These are phyloP conservation scores for Veloboletus limbatus DNA, from an alignment of 1,284 basidiomycete species.

Conservation along the genomic window DNA sequence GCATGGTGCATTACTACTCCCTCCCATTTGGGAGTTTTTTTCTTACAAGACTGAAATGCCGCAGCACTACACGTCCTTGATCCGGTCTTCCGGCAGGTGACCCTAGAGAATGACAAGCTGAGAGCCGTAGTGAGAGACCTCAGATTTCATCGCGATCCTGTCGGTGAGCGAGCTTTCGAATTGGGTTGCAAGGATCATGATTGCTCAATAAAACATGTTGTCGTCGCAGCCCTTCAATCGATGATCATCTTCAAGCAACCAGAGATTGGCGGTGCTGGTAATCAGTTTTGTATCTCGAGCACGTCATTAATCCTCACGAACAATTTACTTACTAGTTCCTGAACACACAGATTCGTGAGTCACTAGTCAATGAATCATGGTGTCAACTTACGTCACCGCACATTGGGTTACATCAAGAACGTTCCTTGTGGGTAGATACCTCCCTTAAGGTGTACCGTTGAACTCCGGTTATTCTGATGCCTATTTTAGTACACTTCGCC, in stretches of 20 bases:
- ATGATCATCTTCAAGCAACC: conserved; percentile 95
- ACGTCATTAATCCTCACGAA: conserved; percentile 1
- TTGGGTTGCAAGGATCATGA: too few species aligned
- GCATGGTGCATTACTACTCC: conserved; percentile 53
- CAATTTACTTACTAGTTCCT: conserved; percentile 45
- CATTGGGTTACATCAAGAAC: conserved; percentile 50
- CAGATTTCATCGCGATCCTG: conserved; percentile 78
- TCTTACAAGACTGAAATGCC: background rate
- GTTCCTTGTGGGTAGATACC: conserved; percentile 56
- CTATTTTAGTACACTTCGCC: conserved; percentile 81
- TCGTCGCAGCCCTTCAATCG: conserved; percentile 74
- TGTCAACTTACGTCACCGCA: conserved; percentile 6
- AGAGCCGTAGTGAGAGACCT: conserved; percentile 70
- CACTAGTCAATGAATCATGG: background rate
- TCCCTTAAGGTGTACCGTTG: conserved; percentile 1
- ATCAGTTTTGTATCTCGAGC: conserved; percentile 13
- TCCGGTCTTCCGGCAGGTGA: conserved; percentile 73
- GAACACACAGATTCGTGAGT: conserved; percentile 84
- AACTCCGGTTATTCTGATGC: too few species aligned
- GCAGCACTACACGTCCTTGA: conserved; percentile 82
- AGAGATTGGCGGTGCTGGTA: conserved; percentile 85
- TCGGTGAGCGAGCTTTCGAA: conserved; percentile 46
- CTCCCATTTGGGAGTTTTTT: too few species aligned
- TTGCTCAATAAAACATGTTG: background rate
- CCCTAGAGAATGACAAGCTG: conserved; percentile 71